A percentile compares a stretch with the other conserved stretches of the same genome.
Conservation (phyloP, 495 filamentous ascomycete species). For the Collariella sp. region DNA sequence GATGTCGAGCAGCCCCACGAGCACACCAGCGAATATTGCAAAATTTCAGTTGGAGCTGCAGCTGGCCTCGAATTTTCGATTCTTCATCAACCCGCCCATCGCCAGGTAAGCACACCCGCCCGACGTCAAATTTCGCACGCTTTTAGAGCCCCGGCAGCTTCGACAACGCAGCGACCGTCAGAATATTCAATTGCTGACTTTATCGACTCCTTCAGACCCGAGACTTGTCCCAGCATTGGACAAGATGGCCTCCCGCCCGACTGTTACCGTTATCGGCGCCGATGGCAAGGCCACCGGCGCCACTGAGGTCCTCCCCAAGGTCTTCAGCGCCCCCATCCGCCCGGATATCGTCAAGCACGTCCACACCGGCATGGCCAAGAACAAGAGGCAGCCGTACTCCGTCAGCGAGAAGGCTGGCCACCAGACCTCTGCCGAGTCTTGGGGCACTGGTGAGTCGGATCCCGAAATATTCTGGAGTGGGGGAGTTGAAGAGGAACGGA, state of each 20-base stretch:
- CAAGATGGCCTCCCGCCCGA: constrained; percentile 89
- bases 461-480: background rate
- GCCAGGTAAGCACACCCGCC: constrained; percentile 22
- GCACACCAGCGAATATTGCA: constrained; percentile 26
- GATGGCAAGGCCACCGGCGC: constrained; percentile 83
- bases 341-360: constrained; percentile 98
- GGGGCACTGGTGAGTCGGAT: constrained; percentile 89
- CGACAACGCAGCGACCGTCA: background rate
- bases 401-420: constrained; percentile 99
- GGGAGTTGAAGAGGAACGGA: too few relatives aligned
- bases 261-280: constrained; percentile 85
- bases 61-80: constrained; percentile 24
- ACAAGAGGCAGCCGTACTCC: constrained; percentile 98
- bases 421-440: constrained; percentile 98
- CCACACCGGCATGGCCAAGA: constrained; percentile 99
- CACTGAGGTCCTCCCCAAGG: constrained; percentile 81
- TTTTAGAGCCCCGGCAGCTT: constrained; percentile 1
- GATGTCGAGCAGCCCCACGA: constrained; percentile 23
- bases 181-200: constrained; percentile 8
- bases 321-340: constrained; percentile 94
- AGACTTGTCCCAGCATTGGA: constrained; percentile 24
- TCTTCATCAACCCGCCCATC: constrained; percentile 24
- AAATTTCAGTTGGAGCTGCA: constrained; percentile 29
- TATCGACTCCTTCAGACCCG: constrained; percentile 5
- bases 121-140: background rate